Evolutionary conservation across 192 early-diverging fungal genomes (phyloP).

Genomic region (Coemansia sp.): DNA sequence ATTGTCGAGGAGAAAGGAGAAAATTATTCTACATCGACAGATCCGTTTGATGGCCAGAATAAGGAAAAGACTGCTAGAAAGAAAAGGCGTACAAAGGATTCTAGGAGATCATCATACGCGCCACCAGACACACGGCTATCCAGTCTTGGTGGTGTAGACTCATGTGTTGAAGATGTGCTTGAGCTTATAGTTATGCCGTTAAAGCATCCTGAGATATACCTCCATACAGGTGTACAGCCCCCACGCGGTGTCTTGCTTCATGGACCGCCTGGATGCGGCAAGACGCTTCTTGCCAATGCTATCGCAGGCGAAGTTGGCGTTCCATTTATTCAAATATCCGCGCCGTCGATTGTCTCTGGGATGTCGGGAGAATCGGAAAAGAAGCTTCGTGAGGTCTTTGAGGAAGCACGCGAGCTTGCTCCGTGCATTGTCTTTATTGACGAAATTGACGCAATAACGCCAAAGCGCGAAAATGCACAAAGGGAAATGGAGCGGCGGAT

Average conservation of each 20-base stretch:
- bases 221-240: constrained; percentile 91
- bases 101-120: constrained; percentile 17
- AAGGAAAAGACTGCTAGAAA: constrained; percentile 19
- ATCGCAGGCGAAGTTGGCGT: constrained; percentile 94
- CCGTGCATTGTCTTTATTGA: constrained; percentile 96
- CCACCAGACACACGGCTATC: constrained; percentile 63
- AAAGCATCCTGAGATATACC: constrained; percentile 89
- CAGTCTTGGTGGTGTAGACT: constrained; percentile 91
- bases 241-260: constrained; percentile 94
- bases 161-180: constrained; percentile 86
- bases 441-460: constrained; percentile 97
- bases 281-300: constrained; percentile 93
- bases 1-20: background rate
- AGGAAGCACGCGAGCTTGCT: constrained; percentile 86
- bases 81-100: constrained; percentile 17
- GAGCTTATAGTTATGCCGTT: constrained; percentile 93
- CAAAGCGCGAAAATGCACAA: constrained; percentile 73
- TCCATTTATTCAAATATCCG: constrained; percentile 91
- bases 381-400: constrained; percentile 96
- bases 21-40: background rate
- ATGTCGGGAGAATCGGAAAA: constrained; percentile 99
- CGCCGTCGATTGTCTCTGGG: constrained; percentile 92
- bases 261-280: constrained; percentile 97
- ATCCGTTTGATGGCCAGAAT: background rate
- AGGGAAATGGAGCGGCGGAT: constrained; percentile 96